These are phyloP conservation scores for Corylus americana DNA, from an alignment of 306 rosid genomes.

Conservation along the genomic window DNA sequence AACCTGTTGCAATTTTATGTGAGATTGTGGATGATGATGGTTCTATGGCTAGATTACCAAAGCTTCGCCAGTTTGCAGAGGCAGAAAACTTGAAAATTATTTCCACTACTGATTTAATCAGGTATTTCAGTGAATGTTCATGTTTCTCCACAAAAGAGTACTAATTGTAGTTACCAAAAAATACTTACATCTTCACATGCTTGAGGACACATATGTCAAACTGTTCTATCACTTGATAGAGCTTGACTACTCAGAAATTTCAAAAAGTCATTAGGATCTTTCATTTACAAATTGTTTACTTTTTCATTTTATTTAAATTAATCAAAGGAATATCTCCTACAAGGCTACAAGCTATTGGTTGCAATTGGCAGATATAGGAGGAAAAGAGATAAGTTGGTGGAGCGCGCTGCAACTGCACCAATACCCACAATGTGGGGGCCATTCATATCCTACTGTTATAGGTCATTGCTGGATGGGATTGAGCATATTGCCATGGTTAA, in stretches of 20 bases:
- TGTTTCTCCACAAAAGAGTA: neutral
- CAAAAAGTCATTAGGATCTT: neutral
- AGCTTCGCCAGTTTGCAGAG: constrained; percentile 53
- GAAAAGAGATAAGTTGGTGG: constrained; percentile 62
- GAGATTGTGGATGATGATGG: constrained; percentile 84
- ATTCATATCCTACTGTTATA: constrained; percentile 59
- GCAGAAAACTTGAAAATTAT: constrained; percentile 60
- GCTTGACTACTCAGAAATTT: neutral
- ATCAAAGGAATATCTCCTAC: neutral
- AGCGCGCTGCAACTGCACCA: constrained; percentile 45
- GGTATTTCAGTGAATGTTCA: constrained; percentile 39
- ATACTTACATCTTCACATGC: neutral
- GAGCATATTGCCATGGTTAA: constrained; percentile 86
- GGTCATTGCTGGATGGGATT: constrained; percentile 63
- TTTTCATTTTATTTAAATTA: neutral
- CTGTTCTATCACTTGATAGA: neutral
- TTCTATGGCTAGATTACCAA: constrained; percentile 79
- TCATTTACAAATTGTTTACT: neutral
- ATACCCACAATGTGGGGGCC: constrained; percentile 80
- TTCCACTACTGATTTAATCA: constrained; percentile 72
- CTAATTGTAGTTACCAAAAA: neutral
- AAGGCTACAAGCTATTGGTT: constrained; percentile 1
- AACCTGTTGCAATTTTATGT: constrained; percentile 63
- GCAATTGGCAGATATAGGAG: constrained; percentile 59
- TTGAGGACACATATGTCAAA: neutral